Conservation (phyloP, 345 rosid species). For the Eucalyptus tenuipes region DNA sequence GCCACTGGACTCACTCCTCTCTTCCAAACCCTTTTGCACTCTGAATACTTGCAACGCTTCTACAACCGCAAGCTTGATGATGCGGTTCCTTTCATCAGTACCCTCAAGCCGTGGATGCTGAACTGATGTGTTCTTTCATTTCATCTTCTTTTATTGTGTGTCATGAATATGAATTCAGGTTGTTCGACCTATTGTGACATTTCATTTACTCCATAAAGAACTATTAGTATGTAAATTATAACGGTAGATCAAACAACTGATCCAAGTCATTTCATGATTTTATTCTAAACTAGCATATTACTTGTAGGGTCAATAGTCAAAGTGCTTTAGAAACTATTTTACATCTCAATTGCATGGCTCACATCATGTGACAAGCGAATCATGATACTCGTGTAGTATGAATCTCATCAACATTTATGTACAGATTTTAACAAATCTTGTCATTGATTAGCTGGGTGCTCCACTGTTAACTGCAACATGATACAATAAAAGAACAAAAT, state of each 20-base stretch:
- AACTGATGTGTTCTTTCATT: background rate
- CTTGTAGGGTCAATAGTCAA: background rate
- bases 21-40: conserved; percentile 9
- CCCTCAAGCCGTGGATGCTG: background rate
- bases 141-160: background rate
- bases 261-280: background rate
- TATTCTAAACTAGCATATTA: background rate
- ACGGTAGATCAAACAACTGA: background rate
- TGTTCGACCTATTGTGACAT: background rate
- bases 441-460: background rate
- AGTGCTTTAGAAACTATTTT: background rate
- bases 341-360: background rate
- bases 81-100: conserved; percentile 1
- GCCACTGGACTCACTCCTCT: conserved; percentile 1
- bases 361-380: background rate
- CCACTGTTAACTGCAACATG: background rate
- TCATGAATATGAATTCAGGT: background rate
- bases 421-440: background rate
- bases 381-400: background rate
- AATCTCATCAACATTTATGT: background rate
- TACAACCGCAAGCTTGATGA: conserved; percentile 3
- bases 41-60: conserved; percentile 1
- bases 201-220: background rate
- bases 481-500: background rate
- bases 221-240: background rate